Conservation (phyloP, 352 stramenopile genomes). For the Paralagenidium karlingii region DNA sequence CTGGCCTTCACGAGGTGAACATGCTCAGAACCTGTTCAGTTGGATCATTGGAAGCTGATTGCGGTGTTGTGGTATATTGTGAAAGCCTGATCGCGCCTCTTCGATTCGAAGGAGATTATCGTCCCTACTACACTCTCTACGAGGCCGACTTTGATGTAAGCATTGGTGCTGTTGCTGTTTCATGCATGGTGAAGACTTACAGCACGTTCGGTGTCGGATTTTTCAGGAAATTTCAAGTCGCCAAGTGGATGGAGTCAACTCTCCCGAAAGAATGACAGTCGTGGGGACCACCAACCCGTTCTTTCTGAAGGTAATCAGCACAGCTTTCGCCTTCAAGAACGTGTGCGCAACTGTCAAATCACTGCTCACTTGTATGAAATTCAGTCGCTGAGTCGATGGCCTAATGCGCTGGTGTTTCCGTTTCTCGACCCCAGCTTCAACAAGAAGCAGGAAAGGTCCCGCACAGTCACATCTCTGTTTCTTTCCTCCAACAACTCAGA, state of each 20-base stretch:
- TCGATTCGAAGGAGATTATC: slow-evolving; percentile 65
- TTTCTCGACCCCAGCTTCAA: slow-evolving; percentile 29
- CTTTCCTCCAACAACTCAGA: neutral
- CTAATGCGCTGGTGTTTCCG: slow-evolving; percentile 66
- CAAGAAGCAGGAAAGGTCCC: slow-evolving; percentile 6
- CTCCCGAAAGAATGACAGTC: slow-evolving; percentile 31
- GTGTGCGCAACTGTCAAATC: neutral
- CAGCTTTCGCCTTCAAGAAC: no score
- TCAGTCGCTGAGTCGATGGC: slow-evolving; percentile 60
- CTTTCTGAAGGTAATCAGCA: slow-evolving; percentile 58
- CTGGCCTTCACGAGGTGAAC: slow-evolving; percentile 69
- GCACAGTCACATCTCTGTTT: neutral
- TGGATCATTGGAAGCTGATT: neutral
- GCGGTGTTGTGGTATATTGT: neutral
- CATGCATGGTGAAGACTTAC: no score
- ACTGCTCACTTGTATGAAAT: neutral
- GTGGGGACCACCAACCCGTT: slow-evolving; percentile 81
- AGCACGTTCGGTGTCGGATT: no score
- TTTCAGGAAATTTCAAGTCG: slow-evolving; percentile 27
- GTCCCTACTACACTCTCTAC: slow-evolving; percentile 80
- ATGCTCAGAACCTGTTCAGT: no score
- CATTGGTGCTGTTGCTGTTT: no score
- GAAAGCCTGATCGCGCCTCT: slow-evolving; percentile 72
- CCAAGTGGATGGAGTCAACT: slow-evolving; percentile 40
- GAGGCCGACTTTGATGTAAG: slow-evolving; percentile 74